These are phyloP conservation scores for Aspergillus tamarii DNA, from an alignment of 2,329 filamentous ascomycete genomes.

Conservation along the genomic window DNA sequence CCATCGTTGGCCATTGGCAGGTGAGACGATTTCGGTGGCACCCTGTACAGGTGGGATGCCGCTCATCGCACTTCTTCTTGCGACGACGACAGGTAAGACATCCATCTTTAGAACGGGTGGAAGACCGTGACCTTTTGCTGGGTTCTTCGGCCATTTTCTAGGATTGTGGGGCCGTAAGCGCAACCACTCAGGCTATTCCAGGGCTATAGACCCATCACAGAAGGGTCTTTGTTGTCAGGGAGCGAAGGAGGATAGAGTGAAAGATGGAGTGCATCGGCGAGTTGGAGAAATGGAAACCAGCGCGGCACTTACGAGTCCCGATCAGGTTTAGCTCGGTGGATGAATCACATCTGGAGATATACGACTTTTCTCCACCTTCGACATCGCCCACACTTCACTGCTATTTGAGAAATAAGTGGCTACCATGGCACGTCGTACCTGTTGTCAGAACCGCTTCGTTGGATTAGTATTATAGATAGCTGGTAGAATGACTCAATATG, in stretches of 20 bases:
- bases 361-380: not conserved
- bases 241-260: not conserved
- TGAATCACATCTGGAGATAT: not conserved
- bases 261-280: not conserved
- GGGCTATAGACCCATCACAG: not conserved
- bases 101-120: slow-evolving; percentile 6
- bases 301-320: not conserved
- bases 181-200: not conserved
- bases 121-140: too few species aligned
- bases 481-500: not conserved
- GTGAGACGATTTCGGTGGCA: slow-evolving; percentile 9
- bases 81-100: slow-evolving; percentile 11
- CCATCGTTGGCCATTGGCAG: slow-evolving; percentile 4
- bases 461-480: not conserved
- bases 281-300: not conserved
- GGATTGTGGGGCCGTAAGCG: not conserved
- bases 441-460: not conserved
- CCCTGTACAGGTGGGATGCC: slow-evolving; percentile 4
- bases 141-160: not conserved
- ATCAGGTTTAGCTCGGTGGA: not conserved
- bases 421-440: not conserved
- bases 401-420: not conserved
- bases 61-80: slow-evolving; percentile 17
- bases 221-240: not conserved
- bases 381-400: not conserved